Conservation (phyloP, 805 yeast species). For the Lipomyces japonicus region DNA sequence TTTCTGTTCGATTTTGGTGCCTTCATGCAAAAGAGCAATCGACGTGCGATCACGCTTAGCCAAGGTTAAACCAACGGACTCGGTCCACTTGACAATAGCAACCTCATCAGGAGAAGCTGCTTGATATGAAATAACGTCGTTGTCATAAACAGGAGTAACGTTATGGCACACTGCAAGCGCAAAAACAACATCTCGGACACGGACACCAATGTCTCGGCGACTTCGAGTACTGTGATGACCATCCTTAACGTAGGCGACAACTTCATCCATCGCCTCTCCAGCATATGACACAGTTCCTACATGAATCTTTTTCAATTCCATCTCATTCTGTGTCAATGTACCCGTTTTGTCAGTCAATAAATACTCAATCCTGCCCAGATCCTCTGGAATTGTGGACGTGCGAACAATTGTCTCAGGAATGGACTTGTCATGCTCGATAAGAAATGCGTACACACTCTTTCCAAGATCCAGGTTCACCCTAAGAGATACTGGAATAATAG, state of each 20-base stretch:
- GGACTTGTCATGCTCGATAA: constrained; percentile 79
- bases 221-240: constrained; percentile 37
- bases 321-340: constrained; percentile 94
- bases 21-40: constrained; percentile 62
- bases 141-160: constrained; percentile 89
- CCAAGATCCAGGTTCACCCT: constrained; percentile 94
- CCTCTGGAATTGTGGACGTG: constrained; percentile 97
- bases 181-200: constrained; percentile 74
- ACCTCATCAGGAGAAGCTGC: constrained; percentile 99
- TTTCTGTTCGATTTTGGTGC: constrained; percentile 43
- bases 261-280: constrained; percentile 87
- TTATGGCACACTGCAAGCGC: constrained; percentile 94
- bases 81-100: constrained; percentile 92
- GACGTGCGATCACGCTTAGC: constrained; percentile 77
- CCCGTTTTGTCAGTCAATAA: constrained; percentile 93
- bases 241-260: constrained; percentile 36
- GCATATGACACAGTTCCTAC: constrained; percentile 90
- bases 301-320: constrained; percentile 92
- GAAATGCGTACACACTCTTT: constrained; percentile 91
- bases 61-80: constrained; percentile 75
- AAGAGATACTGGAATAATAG: constrained; percentile 92
- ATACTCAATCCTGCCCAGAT: constrained; percentile 92
- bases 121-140: constrained; percentile 74
- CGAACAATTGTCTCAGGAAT: constrained; percentile 89
- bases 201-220: constrained; percentile 66